Evolutionary conservation across 2,329 filamentous ascomycete genomes (phyloP).

Genomic region (Penicillium corylophilum): DNA sequence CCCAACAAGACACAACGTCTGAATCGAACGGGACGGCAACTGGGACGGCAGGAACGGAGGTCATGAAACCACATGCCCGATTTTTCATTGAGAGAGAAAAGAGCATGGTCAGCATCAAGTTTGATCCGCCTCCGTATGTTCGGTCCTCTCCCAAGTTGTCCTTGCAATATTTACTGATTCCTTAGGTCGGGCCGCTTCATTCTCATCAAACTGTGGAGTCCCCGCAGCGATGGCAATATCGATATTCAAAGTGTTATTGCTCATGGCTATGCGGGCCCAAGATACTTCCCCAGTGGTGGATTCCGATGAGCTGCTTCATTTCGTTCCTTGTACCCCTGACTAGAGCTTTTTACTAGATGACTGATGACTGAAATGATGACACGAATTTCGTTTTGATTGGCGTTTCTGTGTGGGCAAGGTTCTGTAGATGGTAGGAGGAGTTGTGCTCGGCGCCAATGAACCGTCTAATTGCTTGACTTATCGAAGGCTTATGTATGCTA

Average conservation of each 20-base stretch:
- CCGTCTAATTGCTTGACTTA: too few species aligned
- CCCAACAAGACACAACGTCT: constrained; percentile 2
- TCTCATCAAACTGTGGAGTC: constrained; percentile 86
- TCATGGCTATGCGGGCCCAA: constrained; percentile 79
- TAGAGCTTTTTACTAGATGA: background rate
- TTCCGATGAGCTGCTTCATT: constrained; percentile 46
- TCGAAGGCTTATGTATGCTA: too few species aligned
- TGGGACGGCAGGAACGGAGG: constrained; percentile 33
- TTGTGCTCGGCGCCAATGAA: too few species aligned
- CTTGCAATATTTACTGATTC: background rate
- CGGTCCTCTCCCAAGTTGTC: background rate
- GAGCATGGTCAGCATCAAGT: constrained; percentile 81
- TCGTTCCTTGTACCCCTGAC: background rate
- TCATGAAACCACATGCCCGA: constrained; percentile 71
- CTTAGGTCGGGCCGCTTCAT: constrained; percentile 74
- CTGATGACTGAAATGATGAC: constrained; percentile 1
- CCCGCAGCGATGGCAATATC: constrained; percentile 72
- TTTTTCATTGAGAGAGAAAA: constrained; percentile 83
- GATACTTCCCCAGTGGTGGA: constrained; percentile 74
- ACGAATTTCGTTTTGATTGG: background rate
- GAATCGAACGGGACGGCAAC: constrained; percentile 5
- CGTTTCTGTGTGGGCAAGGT: background rate
- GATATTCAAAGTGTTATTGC: constrained; percentile 85
- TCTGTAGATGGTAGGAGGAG: too few species aligned
- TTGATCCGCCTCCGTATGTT: constrained; percentile 52